These are phyloP conservation scores for Metschnikowia kofuensis DNA, from an alignment of 805 yeast species.

Conservation along the genomic window DNA sequence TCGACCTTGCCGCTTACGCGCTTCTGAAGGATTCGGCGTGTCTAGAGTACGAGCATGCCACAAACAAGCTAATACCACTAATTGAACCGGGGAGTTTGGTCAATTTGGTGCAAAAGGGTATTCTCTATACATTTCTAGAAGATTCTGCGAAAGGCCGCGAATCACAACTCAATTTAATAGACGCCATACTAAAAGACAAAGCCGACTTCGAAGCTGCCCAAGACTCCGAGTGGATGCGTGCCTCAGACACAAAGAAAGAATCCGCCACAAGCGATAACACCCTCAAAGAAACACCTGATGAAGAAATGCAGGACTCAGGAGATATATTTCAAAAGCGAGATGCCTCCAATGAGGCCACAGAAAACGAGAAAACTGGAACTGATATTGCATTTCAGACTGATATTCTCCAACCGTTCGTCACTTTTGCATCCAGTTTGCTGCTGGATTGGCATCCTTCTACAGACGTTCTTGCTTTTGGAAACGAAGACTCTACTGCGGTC, in stretches of 20 bases:
- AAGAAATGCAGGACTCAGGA: conserved; percentile 2
- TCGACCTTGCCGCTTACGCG: conserved; percentile 75
- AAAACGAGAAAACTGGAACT: background rate
- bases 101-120: conserved; percentile 79
- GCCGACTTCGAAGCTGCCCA: conserved; percentile 24
- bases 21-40: conserved; percentile 71
- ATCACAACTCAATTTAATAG: conserved; percentile 36
- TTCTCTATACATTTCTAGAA: conserved; percentile 72
- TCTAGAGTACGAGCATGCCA: conserved; percentile 47
- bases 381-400: conserved; percentile 23
- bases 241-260: background rate
- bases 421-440: conserved; percentile 43
- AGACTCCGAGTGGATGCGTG: conserved; percentile 24
- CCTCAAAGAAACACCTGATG: background rate
- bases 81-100: conserved; percentile 83
- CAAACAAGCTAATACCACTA: conserved; percentile 38
- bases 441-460: conserved; percentile 57
- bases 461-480: conserved; percentile 54
- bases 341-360: background rate
- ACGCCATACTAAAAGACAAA: conserved; percentile 49
- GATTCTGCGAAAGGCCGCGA: conserved; percentile 38
- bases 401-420: conserved; percentile 35
- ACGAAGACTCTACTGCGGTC: conserved; percentile 45
- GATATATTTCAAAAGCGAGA: background rate
- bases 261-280: background rate